Evolutionary conservation across 495 filamentous ascomycete genomes (phyloP).

Genomic region (Penicillium desertorum): DNA sequence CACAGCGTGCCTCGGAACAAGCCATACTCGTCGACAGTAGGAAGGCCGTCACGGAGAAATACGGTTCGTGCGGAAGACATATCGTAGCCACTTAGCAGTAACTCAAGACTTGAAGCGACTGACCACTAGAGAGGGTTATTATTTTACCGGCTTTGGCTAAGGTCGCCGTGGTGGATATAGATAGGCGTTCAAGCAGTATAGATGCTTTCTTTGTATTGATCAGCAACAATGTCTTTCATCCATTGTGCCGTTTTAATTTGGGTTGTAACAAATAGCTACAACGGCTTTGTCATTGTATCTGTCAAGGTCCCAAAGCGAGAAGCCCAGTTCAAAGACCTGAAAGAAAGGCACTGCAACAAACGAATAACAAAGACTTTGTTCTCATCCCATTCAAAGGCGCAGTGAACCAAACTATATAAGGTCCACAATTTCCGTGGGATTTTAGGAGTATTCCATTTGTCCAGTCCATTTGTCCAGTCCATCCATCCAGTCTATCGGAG

Average conservation of each 20-base stretch:
- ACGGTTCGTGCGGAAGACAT: not conserved
- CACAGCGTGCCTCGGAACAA: not conserved
- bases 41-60: not conserved
- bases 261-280: not conserved
- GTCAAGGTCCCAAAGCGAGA: not conserved
- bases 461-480: not conserved
- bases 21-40: not conserved
- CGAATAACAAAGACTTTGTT: not conserved
- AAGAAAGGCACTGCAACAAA: not conserved
- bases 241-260: not conserved
- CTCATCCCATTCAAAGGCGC: not conserved
- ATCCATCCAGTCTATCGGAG: not conserved
- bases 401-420: not conserved
- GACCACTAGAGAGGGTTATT: not conserved
- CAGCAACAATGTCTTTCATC: not conserved
- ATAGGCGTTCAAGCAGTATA: not conserved
- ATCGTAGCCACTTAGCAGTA: not conserved
- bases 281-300: not conserved
- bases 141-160: not conserved
- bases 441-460: not conserved
- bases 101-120: not conserved
- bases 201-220: not conserved
- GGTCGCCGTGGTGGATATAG: not conserved
- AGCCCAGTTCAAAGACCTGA: not conserved
- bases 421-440: not conserved